phyloP scores from a whole-genome alignment of 2,329 filamentous ascomycete genomes.

The Fusarium anthophilum region DNA sequence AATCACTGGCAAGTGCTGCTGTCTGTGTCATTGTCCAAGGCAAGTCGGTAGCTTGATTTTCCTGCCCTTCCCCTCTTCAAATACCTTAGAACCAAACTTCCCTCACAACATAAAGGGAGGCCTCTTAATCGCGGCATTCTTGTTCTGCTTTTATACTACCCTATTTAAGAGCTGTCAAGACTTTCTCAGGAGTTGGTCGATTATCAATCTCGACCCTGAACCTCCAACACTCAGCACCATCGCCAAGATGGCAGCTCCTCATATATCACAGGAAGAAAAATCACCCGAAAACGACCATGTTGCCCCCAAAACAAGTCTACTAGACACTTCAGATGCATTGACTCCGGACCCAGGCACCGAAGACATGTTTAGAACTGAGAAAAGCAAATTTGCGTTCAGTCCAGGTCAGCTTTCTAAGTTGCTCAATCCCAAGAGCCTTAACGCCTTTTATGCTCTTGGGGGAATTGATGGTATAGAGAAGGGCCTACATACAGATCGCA shows the following conservation, averaged over 20 bases:
- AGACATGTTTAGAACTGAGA: constrained; percentile 74
- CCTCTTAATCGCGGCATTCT: background rate
- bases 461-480: constrained; percentile 78
- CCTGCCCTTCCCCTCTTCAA: background rate
- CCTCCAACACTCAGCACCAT: constrained; percentile 7
- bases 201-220: background rate
- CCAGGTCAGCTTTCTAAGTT: constrained; percentile 83
- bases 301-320: constrained; percentile 17
- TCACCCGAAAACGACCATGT: constrained; percentile 3
- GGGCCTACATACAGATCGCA: constrained; percentile 73
- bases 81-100: background rate
- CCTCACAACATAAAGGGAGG: background rate
- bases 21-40: background rate
- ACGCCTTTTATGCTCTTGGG: constrained; percentile 79
- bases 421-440: constrained; percentile 80
- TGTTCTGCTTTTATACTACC: background rate
- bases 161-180: background rate
- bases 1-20: constrained; percentile 1
- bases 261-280: constrained; percentile 26
- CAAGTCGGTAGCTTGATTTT: background rate
- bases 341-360: constrained; percentile 74
- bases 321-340: constrained; percentile 45
- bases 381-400: constrained; percentile 86
- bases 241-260: constrained; percentile 31
- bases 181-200: background rate